Conservation (phyloP, 441 rosid genomes). For the Croton setiger region DNA sequence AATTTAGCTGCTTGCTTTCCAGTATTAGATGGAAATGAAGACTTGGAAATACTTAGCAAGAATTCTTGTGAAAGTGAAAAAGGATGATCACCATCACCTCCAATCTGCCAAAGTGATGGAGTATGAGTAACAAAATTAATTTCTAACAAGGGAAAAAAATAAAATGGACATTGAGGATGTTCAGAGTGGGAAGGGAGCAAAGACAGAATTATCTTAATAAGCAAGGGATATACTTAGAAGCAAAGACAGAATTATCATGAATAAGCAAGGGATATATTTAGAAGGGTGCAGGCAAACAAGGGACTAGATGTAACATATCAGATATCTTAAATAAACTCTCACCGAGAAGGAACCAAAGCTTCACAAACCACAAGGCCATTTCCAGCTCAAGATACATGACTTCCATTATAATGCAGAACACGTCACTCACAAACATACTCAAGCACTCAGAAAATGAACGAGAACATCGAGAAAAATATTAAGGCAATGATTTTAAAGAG, state of each 20-base stretch:
- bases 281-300: neutral
- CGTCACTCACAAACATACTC: neutral
- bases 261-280: too few species aligned
- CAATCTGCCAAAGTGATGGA: slow-evolving; percentile 54
- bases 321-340: neutral
- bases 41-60: slow-evolving; percentile 68
- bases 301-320: neutral
- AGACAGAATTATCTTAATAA: neutral
- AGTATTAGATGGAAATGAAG: slow-evolving; percentile 75
- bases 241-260: too few species aligned
- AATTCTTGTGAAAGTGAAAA: slow-evolving; percentile 78
- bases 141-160: neutral
- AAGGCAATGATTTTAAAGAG: neutral
- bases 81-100: slow-evolving; percentile 80
- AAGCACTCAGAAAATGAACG: neutral
- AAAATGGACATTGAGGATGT: neutral
- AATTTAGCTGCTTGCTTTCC: slow-evolving; percentile 83
- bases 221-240: neutral
- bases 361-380: neutral
- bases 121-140: neutral
- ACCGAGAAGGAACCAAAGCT: neutral
- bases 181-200: too few species aligned
- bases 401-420: neutral
- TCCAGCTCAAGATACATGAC: neutral
- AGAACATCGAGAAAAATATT: neutral